Evolutionary conservation across 192 early-diverging fungal species (phyloP).

Genomic region (Phlyctochytrium arcticum): DNA sequence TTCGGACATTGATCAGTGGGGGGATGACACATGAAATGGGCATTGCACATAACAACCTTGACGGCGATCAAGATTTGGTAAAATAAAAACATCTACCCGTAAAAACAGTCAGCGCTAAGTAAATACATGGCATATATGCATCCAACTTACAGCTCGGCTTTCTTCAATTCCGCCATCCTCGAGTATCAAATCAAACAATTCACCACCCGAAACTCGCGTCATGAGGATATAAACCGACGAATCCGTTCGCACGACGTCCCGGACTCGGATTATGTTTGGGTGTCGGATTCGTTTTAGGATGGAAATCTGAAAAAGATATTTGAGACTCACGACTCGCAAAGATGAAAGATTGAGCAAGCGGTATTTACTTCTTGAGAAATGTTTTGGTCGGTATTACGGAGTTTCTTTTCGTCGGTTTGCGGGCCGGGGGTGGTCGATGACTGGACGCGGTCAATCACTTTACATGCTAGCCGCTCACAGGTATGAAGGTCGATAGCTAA

Average conservation of each 20-base stretch:
- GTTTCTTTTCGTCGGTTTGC: too few species aligned
- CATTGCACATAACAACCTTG: not conserved
- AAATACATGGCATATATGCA: too few species aligned
- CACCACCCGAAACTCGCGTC: conserved; percentile 21
- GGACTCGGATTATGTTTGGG: conserved; percentile 21
- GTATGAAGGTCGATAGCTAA: conserved; percentile 10
- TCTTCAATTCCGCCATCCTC: conserved; percentile 3
- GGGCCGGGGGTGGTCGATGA: not conserved
- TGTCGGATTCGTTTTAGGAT: conserved; percentile 23
- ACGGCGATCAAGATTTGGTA: conserved; percentile 54
- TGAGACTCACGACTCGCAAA: not conserved
- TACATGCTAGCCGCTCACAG: conserved; percentile 24
- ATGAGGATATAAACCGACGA: conserved; percentile 11
- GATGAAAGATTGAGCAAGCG: not conserved
- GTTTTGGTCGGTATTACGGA: not conserved
- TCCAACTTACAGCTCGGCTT: conserved; percentile 9
- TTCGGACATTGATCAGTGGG: conserved; percentile 38
- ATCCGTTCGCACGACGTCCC: conserved; percentile 9
- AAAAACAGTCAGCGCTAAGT: too few species aligned
- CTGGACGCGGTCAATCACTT: not conserved
- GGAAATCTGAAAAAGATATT: conserved; percentile 15
- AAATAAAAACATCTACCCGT: conserved; percentile 31
- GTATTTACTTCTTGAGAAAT: conserved; percentile 1
- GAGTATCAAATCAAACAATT: conserved; percentile 25
- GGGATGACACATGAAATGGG: not conserved